Base-by-base conservation (phyloP, 1,284 basidiomycete species). In the Pterula multifida region DNA sequence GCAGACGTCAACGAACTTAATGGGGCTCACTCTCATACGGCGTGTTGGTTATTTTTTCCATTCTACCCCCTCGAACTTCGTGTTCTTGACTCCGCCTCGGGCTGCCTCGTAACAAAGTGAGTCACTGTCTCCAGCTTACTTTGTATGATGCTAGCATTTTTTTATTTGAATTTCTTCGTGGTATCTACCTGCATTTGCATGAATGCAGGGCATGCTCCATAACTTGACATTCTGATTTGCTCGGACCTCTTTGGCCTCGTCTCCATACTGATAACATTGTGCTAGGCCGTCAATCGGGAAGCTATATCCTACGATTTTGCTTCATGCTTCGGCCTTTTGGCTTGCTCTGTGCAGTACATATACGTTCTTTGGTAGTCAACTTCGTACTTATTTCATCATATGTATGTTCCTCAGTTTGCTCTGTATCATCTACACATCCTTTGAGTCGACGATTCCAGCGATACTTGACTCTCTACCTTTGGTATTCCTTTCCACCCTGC, bases 1-100 rank as follows among this genome's bases (percentile, higher is more conserved):
- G 71, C 39, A 42, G 39, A 9, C 21, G 9, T n/a, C 39, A 17
- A 42, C 9, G 39, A 85, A 86, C 85, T 72, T 75, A 87, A 88
- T 86, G 85, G 85, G 85, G 85, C 85, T 88, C 81, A 87, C 82
- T 87, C 81, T 84, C 75, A 65, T 68, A 70, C 76, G 78, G 73
- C 77, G 72, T 66, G 62, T 23, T 52, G 32, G n/a, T 28, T 46
- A 48, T 61, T 64, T 73, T 75, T 79, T 79, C 74, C 73, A 68
- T 68, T 67, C 63, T n/a, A n/a, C 58, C 48, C 48, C 55, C 56
- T 15, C 52, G 75, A 72, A 71, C 73, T 65, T 78, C 45, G 9
- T 11, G 23, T 47, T 12, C 9, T 4, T 19, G 3, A 28, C 36
- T 45, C 48, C 36, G 28, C 45, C 22, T 36, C 28, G 50, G 50